Evolutionary conservation across 2,329 filamentous ascomycete species (phyloP), one percentile per base, ranked within the genome.

Genomic region (Trichophyton schoenleinii): DNA sequence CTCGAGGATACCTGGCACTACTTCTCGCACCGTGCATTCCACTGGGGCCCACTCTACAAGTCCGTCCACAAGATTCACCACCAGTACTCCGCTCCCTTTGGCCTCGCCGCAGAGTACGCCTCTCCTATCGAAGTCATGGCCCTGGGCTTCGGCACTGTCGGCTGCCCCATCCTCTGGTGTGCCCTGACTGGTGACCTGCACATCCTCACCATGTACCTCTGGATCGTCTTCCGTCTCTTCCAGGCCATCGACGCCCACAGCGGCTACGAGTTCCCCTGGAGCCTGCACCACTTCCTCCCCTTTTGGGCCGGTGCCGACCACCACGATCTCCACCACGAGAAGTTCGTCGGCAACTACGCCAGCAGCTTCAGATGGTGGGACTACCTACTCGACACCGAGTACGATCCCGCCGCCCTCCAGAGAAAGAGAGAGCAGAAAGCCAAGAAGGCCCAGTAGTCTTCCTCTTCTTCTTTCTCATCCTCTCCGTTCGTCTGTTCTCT

Each of bases 321-420:
- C 78, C 94, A 99, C 79, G 94, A 99, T 71, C 80, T 91, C 52
- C 94, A 99, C 78, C 94, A 99, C 78, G 94, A 99, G 80, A 90
- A 91, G 73, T 99, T 99, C 78, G 91, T 99, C 66, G 94, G 94
- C 69, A 99, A 99, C 81, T 99, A 97, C 74, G 81, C 92, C 59
- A 96, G 91, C 72, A 95, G 89, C 80, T 99, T 99, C 85, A 84
- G 92, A 75, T 99, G 94, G 94, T 99, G 94, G 94, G 94, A 99
- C 79, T 95, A 88, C 74, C 74, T 86, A 68, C 82, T 97, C 67
- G 91, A 96, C 76, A 99, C 94, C 64, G 92, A 99, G 81, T 89
- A 89, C 66, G 90, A 89, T 60, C 84, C 89, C 42, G 92, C 95
- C 75, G 89, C 92, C 46, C 83, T 87, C 69, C 91, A 91, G 85